Conservation (phyloP, 768 basidiomycete genomes). For the Strobilomyces echinocephalus region DNA sequence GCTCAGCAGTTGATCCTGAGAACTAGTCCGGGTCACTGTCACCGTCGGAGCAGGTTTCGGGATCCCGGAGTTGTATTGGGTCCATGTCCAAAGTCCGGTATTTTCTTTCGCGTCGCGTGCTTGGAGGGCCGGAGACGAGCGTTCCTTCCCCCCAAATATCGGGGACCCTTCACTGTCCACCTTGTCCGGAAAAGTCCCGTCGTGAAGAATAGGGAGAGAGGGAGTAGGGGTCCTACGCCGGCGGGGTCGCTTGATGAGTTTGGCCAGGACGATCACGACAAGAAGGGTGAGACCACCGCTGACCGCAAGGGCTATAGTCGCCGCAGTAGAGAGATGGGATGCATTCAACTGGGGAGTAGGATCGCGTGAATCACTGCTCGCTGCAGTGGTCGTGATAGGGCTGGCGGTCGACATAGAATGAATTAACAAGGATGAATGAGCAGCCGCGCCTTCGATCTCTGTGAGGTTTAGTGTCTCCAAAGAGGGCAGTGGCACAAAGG, state of each 20-base stretch:
- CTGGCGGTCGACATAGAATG: constrained; percentile 3
- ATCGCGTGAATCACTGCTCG: not conserved
- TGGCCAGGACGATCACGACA: constrained; percentile 44
- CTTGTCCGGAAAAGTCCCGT: constrained; percentile 43
- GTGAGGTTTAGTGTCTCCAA: constrained; percentile 25
- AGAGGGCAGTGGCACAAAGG: constrained; percentile 29
- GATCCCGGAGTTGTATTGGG: constrained; percentile 44
- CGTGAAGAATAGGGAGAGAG: constrained; percentile 68
- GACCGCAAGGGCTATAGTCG: constrained; percentile 51
- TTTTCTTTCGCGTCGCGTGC: constrained; percentile 34
- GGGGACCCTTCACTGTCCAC: constrained; percentile 57
- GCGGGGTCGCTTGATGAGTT: constrained; percentile 45
- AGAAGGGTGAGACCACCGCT: constrained; percentile 47
- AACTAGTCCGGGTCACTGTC: constrained; percentile 23
- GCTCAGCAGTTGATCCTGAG: constrained; percentile 11
- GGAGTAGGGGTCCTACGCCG: constrained; percentile 58
- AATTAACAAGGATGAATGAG: constrained; percentile 8
- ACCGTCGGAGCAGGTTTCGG: constrained; percentile 24
- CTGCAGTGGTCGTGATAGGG: constrained; percentile 1
- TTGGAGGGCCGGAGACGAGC: constrained; percentile 36
- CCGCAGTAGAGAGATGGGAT: constrained; percentile 40
- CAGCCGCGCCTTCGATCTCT: constrained; percentile 13
- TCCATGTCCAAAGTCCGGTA: constrained; percentile 52
- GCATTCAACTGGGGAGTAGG: constrained; percentile 11
- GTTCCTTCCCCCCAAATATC: constrained; percentile 73